Evolutionary conservation across 2,329 filamentous ascomycete genomes (phyloP).

Genomic region (Pseudonectria buxi): DNA sequence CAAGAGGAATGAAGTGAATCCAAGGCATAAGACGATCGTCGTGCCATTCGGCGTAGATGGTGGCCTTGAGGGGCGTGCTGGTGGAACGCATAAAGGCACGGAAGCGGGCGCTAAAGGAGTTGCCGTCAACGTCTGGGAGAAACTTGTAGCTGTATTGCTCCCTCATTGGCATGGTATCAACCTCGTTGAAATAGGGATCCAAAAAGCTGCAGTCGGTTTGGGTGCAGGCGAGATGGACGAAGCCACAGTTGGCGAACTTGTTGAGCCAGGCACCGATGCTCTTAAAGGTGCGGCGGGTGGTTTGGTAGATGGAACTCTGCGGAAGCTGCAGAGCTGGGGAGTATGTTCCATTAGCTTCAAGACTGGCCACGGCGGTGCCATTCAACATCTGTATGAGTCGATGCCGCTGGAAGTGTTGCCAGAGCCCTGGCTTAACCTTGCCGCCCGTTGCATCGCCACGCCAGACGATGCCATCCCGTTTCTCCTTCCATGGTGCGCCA

Average conservation of each 20-base stretch:
- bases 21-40: conserved; percentile 62
- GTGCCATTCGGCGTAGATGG: conserved; percentile 70
- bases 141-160: conserved; percentile 55
- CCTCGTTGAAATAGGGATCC: conserved; percentile 27
- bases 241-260: conserved; percentile 36
- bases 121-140: conserved; percentile 65
- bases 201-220: conserved; percentile 34
- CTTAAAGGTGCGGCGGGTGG: conserved; percentile 25
- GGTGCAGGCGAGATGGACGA: conserved; percentile 34
- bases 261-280: conserved; percentile 36
- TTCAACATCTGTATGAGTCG: conserved; percentile 65
- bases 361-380: conserved; percentile 45
- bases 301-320: conserved; percentile 34
- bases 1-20: conserved; percentile 67
- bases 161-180: conserved; percentile 34
- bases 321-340: conserved; percentile 46
- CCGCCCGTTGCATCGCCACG: conserved; percentile 60
- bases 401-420: conserved; percentile 65
- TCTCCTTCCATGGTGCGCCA: conserved; percentile 52
- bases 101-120: conserved; percentile 57
- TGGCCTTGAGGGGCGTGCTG: conserved; percentile 62
- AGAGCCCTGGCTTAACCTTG: conserved; percentile 45
- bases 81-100: conserved; percentile 57
- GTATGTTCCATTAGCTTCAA: conserved; percentile 35
- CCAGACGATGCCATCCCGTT: conserved; percentile 53